Base-by-base conservation (phyloP, 2,329 filamentous ascomycete species). In the Rutstroemia sp. region DNA sequence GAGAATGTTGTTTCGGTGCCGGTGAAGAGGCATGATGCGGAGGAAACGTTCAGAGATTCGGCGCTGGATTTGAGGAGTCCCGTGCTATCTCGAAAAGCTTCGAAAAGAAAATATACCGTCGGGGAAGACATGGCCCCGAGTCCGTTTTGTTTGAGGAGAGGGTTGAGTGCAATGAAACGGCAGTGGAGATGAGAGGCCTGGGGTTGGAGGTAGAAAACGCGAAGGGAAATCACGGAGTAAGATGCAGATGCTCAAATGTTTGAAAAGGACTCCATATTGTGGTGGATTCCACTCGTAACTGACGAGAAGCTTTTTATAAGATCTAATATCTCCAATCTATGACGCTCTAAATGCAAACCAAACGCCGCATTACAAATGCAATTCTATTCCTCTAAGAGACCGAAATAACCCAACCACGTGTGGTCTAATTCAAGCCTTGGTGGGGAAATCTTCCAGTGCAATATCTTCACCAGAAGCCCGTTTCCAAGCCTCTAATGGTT, bases 401-500 rank as follows among this genome's bases (percentile, higher is more conserved):
- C 23, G 17, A 23, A 16, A 40, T 8, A 21, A 14, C 19, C 1
- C 38, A 38, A 19, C n/a, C 19, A 27, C 17, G 38, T 34, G 10
- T 34, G 10, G 19, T 48, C 23, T 44, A 48, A 47, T 38, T 19
- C 25, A 34, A 34, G 3, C 30, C 4, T 7, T 34, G 12, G 17
- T 23, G 23, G 23, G 23, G 23, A 4, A 3, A 23, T 23, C 23
- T 4, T 23, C 23, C 23, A 23, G 23, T 23, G 2, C 23, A 3
- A 23, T 23, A 4, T 23, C 23, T 23, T 19, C 5, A 45, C n/a
- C 42, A 19, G 17, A 45, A 19, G 23, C 7, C 4, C 42, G 12
- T 45, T 12, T 17, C 8, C 19, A 25, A 45, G 7, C 44, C 25
- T 23, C 44, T 30, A 55, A 23, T 56, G 47, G 49, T 67, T 61